phyloP scores from a whole-genome alignment of 176 grass and related monocot species.

The Bolboschoenus planiculmis region DNA sequence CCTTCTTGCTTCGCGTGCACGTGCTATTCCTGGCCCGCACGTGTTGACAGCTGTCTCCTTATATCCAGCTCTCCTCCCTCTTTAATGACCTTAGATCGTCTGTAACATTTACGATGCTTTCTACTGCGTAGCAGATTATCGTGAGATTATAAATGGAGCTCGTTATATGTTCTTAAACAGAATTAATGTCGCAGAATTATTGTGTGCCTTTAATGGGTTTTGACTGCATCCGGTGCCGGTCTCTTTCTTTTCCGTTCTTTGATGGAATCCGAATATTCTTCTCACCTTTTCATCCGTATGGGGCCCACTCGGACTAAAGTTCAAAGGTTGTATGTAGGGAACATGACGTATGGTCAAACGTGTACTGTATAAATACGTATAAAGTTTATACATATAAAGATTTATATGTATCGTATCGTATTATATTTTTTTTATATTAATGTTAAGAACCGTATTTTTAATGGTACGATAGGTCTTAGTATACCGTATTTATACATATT shows the following conservation, averaged over 20 bases:
- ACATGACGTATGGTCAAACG: too few species aligned
- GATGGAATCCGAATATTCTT: slow-evolving; percentile 20
- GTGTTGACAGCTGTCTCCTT: slow-evolving; percentile 33
- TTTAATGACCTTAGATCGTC: neutral
- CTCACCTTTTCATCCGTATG: neutral
- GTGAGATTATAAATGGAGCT: too few species aligned
- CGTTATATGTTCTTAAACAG: too few species aligned
- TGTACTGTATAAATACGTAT: too few species aligned
- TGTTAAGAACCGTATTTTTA: too few species aligned
- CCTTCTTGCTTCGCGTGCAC: slow-evolving; percentile 14
- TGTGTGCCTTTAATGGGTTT: neutral
- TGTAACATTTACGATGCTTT: neutral
- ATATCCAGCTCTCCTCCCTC: neutral
- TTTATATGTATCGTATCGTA: too few species aligned
- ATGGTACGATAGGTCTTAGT: too few species aligned
- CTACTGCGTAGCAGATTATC: neutral
- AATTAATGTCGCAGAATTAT: too few species aligned
- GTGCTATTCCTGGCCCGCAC: slow-evolving; percentile 27
- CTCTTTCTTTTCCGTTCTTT: neutral
- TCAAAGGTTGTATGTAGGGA: too few species aligned
- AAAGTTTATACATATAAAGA: too few species aligned
- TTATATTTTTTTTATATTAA: too few species aligned
- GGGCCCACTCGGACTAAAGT: neutral
- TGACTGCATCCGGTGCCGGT: slow-evolving; percentile 3
- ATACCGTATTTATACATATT: too few species aligned